Conservation (phyloP, 2,329 filamentous ascomycete genomes). For the Septoria linicola region DNA sequence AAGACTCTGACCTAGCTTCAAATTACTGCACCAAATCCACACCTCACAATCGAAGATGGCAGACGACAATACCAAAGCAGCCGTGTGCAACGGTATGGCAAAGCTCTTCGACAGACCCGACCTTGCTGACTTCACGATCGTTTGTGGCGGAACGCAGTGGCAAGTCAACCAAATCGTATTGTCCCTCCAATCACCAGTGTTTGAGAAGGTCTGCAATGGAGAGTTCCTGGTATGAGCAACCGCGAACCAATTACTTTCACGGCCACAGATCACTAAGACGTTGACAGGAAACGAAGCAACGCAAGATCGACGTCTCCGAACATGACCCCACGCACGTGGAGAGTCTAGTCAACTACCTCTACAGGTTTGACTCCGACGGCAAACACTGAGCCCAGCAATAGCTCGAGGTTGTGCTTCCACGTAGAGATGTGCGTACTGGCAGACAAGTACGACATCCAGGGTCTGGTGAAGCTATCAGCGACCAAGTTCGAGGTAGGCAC, state of each 20-base stretch:
- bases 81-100: too few species aligned
- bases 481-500: neutral
- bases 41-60: too few species aligned
- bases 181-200: neutral
- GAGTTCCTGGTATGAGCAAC: neutral
- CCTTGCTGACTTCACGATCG: conserved; percentile 1
- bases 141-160: neutral
- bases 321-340: neutral
- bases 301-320: neutral
- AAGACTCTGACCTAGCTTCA: too few species aligned
- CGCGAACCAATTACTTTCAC: too few species aligned
- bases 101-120: neutral
- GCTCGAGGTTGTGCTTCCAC: neutral
- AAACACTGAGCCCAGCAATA: neutral
- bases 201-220: neutral
- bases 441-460: conserved; percentile 4
- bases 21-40: too few species aligned
- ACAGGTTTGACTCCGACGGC: conserved; percentile 2
- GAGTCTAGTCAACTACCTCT: neutral
- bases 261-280: neutral
- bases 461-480: neutral
- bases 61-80: too few species aligned
- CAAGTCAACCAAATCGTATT: neutral
- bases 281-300: neutral
- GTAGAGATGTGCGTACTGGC: neutral